These are phyloP conservation scores for Daldinia grandis DNA, from an alignment of 495 filamentous ascomycete species.

Conservation along the genomic window DNA sequence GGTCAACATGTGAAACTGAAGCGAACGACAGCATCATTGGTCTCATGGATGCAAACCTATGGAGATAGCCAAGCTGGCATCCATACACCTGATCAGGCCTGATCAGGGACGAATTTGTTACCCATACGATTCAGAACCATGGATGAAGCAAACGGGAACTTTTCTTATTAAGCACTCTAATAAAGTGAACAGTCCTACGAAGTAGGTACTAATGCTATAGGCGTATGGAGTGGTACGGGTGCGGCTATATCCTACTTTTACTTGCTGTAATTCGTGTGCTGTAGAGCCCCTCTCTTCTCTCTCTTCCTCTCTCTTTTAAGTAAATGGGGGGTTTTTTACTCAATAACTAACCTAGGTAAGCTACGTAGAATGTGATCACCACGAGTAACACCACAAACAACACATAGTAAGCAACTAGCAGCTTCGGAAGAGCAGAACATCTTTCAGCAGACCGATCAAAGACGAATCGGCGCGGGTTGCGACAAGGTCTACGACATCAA, in stretches of 20 bases:
- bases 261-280: slow-evolving; percentile 25
- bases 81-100: slow-evolving; percentile 10
- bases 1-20: slow-evolving; percentile 26
- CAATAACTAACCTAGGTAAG: neutral
- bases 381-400: slow-evolving; percentile 3
- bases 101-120: slow-evolving; percentile 10
- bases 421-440: neutral
- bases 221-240: slow-evolving; percentile 10
- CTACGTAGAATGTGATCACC: neutral
- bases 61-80: slow-evolving; percentile 30
- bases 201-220: neutral
- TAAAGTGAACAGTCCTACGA: neutral
- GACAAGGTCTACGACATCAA: slow-evolving; percentile 7
- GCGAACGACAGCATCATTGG: slow-evolving; percentile 24
- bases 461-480: slow-evolving; percentile 10
- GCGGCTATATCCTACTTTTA: slow-evolving; percentile 9
- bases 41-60: slow-evolving; percentile 16
- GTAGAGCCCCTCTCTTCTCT: neutral
- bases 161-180: neutral
- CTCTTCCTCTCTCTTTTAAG: neutral
- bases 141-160: slow-evolving; percentile 4
- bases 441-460: neutral
- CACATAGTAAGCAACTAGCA: slow-evolving; percentile 32
- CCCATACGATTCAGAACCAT: slow-evolving; percentile 19
- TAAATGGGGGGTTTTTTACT: neutral